Base-by-base conservation (phyloP, 805 yeast species). In the Yarrowia sp. region DNA sequence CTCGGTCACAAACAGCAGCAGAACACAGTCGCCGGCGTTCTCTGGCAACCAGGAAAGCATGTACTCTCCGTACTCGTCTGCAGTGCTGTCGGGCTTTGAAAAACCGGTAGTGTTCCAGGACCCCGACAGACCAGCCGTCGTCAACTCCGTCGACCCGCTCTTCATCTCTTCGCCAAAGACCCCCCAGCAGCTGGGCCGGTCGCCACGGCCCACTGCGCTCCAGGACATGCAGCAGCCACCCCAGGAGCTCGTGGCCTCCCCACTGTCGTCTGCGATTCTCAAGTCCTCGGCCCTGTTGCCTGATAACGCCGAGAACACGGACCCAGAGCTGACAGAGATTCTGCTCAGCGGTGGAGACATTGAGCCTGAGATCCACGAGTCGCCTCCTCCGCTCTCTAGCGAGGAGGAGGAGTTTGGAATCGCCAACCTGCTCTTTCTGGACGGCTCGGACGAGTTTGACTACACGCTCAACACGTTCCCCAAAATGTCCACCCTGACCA, bases 371-470 rank as follows among this genome's bases (percentile, higher is more conserved):
- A 16, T 43, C 32, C 7, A 24, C 48, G 8, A 26, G 9, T 9
- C 48, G 7, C 21, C 21, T 3, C 30, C 17, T 11, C 6, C 30
- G 4, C 8, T 26, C 0, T 51, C 58, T 1, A 30, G 32, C 5
- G 58, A 35, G 14, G 54, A 48, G n/a, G 35, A 51, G 41, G 58
- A 33, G 41, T 33, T 51, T 33, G 58, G 58, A 16, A 51, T 51
- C 12, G 58, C 58, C 30, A 51, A 51, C 30, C 41, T 51, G 41
- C 58, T 51, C 30, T 51, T 51, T 19, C 19, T 51, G 41, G 58
- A 51, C 21, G 58, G 58, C 12, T 51, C 58, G n/a, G 58, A 51
- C 41, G 58, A 51, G 41, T 51, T 51, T n/a, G 58, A 51, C 58
- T 51, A 51, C 58, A 51, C 58, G 30, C 58, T 51, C 14, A 24